These are phyloP conservation scores for Colletotrichum gigasporum DNA, from an alignment of 2,329 filamentous ascomycete species.

Conservation along the genomic window DNA sequence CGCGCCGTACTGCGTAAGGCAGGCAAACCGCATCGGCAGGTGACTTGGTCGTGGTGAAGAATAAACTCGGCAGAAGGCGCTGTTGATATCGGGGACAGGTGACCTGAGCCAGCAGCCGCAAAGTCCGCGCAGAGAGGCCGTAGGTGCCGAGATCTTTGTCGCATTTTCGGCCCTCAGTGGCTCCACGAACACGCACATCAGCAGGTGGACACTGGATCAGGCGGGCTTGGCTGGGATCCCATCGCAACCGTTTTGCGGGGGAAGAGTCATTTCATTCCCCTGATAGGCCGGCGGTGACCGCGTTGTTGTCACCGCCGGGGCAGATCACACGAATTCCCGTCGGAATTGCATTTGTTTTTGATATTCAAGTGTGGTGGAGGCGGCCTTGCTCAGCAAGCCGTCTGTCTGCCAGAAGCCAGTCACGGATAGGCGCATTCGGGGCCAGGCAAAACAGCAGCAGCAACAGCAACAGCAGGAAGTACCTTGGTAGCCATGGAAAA, in stretches of 20 bases:
- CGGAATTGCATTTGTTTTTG: conserved; percentile 9
- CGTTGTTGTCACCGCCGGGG: conserved; percentile 15
- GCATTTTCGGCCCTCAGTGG: conserved; percentile 16
- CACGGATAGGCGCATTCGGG: not conserved
- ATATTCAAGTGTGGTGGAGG: not conserved
- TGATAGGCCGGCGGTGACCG: conserved; percentile 21
- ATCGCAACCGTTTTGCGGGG: conserved; percentile 28
- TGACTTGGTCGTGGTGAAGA: not conserved
- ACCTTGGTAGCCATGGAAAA: not conserved
- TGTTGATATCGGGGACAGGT: not conserved
- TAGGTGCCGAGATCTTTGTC: conserved; percentile 24
- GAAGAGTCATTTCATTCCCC: conserved; percentile 26
- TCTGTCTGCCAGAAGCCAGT: not conserved
- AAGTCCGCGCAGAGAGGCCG: not conserved
- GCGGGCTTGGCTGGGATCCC: conserved; percentile 26
- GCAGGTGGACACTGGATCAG: conserved; percentile 27
- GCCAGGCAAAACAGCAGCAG: too few species aligned
- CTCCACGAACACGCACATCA: conserved; percentile 29
- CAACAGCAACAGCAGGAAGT: not conserved
- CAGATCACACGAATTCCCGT: conserved; percentile 16
- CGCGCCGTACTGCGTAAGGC: not conserved
- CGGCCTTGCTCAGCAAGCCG: not conserved
- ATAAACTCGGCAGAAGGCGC: not conserved
- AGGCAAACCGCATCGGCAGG: conserved; percentile 1
- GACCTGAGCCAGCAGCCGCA: not conserved